Percentiles rank a stretch among this genome's conserved stretches.
These are phyloP conservation scores for Lachancea cidri DNA, from an alignment of 805 yeast genomes.

Conservation along the genomic window DNA sequence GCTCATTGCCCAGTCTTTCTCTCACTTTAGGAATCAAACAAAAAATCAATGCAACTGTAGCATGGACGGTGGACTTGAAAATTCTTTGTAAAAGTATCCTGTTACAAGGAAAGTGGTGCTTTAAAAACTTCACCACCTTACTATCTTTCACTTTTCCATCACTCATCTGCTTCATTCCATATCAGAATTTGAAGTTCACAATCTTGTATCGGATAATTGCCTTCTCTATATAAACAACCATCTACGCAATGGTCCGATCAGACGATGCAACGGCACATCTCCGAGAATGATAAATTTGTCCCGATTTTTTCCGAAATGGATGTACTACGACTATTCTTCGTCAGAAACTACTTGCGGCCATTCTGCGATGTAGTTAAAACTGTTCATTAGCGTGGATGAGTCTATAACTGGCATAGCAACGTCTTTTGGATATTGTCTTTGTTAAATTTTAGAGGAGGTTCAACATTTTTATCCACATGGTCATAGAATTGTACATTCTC, in stretches of 20 bases:
- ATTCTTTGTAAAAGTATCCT: conserved; percentile 35
- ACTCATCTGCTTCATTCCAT: conserved; percentile 3
- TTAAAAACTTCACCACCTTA: conserved; percentile 1
- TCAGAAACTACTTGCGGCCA: too few relatives aligned
- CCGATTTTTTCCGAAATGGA: too few relatives aligned
- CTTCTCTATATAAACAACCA: not conserved
- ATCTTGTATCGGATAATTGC: not conserved
- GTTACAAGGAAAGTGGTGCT: conserved; percentile 28
- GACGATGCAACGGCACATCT: not conserved
- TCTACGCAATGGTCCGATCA: not conserved
- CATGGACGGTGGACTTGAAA: conserved; percentile 35
- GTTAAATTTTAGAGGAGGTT: too few relatives aligned
- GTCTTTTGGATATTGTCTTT: too few relatives aligned
- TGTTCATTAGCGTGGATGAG: too few relatives aligned
- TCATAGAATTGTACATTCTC: too few relatives aligned
- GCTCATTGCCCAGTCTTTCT: conserved; percentile 35
- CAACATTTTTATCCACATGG: too few relatives aligned
- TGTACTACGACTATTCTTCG: too few relatives aligned
- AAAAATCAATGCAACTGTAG: conserved; percentile 40
- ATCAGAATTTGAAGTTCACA: not conserved
- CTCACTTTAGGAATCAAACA: conserved; percentile 37
- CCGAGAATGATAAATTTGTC: not conserved
- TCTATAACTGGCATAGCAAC: too few relatives aligned
- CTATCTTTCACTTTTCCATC: not conserved
- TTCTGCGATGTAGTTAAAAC: too few relatives aligned